A percentile compares a stretch with the other conserved stretches of the same genome.
Conservation (phyloP, 2,329 filamentous ascomycete genomes). For the Domatiomyces globalis region DNA sequence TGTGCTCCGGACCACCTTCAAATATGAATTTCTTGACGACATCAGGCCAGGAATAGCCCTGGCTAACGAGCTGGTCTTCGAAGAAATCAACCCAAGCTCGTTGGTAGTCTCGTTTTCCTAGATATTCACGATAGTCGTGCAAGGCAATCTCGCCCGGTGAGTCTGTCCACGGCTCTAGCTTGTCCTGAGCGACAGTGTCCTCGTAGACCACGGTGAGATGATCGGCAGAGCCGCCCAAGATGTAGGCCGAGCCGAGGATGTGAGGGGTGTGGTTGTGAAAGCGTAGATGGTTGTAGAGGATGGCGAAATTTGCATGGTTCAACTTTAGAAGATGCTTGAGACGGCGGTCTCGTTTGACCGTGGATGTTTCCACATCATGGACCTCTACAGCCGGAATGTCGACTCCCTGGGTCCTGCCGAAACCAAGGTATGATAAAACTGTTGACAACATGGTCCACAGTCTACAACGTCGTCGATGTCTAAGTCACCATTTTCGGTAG, state of each 20-base stretch:
- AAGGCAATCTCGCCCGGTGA: constrained; percentile 72
- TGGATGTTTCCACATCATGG: constrained; percentile 64
- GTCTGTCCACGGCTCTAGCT: constrained; percentile 64
- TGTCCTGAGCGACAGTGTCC: constrained; percentile 44
- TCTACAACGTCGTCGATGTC: background rate
- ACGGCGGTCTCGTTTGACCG: constrained; percentile 65
- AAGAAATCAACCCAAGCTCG: constrained; percentile 89
- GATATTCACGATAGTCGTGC: constrained; percentile 72
- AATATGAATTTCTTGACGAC: constrained; percentile 67
- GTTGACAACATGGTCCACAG: constrained; percentile 1
- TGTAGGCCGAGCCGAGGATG: constrained; percentile 70
- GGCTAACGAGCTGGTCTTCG: constrained; percentile 67
- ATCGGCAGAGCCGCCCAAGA: constrained; percentile 59
- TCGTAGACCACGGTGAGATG: constrained; percentile 75
- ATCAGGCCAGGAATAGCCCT: constrained; percentile 70
- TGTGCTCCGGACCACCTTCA: constrained; percentile 32
- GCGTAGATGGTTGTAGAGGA: constrained; percentile 59
- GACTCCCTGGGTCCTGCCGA: constrained; percentile 16
- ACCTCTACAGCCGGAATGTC: constrained; percentile 54
- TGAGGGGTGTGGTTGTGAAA: constrained; percentile 79
- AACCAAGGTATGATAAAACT: background rate
- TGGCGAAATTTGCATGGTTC: constrained; percentile 80
- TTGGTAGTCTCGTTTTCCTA: constrained; percentile 72
- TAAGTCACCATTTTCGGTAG: background rate
- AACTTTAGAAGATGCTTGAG: constrained; percentile 82